Percentiles rank a stretch among this genome's conserved stretches.
These are phyloP conservation scores for Thelephora terrestris DNA, from an alignment of 1,284 basidiomycete species.

Conservation along the genomic window DNA sequence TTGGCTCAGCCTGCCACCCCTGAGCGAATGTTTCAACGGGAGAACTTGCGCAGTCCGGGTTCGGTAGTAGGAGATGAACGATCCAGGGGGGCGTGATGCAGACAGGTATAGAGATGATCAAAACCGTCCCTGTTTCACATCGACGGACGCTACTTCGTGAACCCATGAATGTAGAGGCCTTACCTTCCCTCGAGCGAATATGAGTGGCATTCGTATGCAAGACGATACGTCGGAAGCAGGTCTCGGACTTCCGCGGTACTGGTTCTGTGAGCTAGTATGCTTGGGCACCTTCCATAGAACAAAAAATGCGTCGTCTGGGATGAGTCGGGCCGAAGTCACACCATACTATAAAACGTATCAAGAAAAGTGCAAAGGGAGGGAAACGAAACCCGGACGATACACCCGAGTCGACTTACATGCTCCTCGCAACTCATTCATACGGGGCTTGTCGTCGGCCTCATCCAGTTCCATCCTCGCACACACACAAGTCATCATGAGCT, in stretches of 20 bases:
- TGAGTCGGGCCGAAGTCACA: conserved; percentile 35
- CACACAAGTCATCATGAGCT: conserved; percentile 54
- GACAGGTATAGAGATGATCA: conserved; percentile 92
- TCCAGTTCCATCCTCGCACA: conserved; percentile 64
- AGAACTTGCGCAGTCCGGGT: conserved; percentile 80
- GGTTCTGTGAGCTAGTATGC: conserved; percentile 71
- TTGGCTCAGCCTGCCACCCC: conserved; percentile 88
- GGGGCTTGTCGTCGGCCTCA: conserved; percentile 77
- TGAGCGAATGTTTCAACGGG: conserved; percentile 76
- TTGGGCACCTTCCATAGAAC: conserved; percentile 63
- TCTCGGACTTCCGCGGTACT: conserved; percentile 89
- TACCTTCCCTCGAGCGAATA: conserved; percentile 89
- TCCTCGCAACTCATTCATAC: conserved; percentile 76
- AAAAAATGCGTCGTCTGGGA: conserved; percentile 44
- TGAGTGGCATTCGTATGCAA: conserved; percentile 98
- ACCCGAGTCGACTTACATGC: conserved; percentile 66
- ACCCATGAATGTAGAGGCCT: conserved; percentile 11
- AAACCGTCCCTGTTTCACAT: conserved; percentile 75
- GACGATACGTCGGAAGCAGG: conserved; percentile 91
- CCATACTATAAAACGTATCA: conserved; percentile 32
- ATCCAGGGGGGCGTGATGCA: conserved; percentile 78
- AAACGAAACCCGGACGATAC: no score
- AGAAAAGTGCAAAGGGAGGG: background rate
- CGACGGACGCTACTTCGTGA: conserved; percentile 36
- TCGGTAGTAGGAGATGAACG: conserved; percentile 84